These are phyloP conservation scores for Leishmania braziliensis DNA, from an alignment of 208 protist species.

Conservation along the genomic window DNA sequence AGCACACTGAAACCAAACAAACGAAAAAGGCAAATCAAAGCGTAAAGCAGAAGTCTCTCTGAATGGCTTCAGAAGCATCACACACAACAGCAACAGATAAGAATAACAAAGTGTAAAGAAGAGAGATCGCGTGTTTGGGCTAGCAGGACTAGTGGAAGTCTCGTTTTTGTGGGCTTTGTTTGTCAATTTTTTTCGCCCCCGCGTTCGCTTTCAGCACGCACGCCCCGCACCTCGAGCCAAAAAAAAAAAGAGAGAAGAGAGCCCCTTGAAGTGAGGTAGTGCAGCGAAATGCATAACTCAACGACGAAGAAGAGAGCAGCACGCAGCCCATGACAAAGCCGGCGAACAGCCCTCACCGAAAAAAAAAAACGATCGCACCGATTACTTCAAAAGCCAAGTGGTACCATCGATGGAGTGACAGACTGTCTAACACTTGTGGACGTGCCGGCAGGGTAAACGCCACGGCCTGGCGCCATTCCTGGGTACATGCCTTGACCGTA, in stretches of 20 bases:
- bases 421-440: neutral
- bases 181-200: too few relatives aligned
- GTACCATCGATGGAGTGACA: conserved; percentile 9
- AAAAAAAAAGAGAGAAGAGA: too few relatives aligned
- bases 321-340: neutral
- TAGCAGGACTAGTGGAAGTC: too few relatives aligned
- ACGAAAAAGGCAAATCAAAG: conserved; percentile 23
- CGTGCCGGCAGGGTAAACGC: neutral
- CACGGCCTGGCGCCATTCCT: neutral
- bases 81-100: neutral
- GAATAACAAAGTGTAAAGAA: too few relatives aligned
- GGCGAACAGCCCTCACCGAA: too few relatives aligned
- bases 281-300: too few relatives aligned
- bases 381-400: conserved; percentile 6
- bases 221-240: too few relatives aligned
- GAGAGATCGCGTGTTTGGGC: too few relatives aligned
- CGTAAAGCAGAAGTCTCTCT: conserved; percentile 2
- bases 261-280: too few relatives aligned
- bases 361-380: neutral
- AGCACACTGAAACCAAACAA: neutral
- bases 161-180: too few relatives aligned
- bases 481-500: neutral
- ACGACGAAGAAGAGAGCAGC: neutral
- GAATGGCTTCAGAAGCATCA: too few relatives aligned
- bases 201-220: too few relatives aligned